phyloP scores from a whole-genome alignment of 2,329 filamentous ascomycete species.

The Stromatinia cepivora region DNA sequence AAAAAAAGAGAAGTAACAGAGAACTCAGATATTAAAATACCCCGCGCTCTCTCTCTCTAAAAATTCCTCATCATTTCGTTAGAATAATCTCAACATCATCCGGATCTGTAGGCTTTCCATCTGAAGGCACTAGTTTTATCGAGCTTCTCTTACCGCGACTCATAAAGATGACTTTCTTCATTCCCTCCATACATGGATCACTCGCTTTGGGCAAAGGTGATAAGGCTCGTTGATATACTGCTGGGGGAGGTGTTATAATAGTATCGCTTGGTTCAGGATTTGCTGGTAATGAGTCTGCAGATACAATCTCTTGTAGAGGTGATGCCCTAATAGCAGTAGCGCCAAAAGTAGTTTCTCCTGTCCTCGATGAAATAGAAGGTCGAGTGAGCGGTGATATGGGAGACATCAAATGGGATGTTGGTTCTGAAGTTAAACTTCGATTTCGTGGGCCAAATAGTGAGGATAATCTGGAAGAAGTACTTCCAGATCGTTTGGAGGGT shows the following conservation, averaged over 20 bases:
- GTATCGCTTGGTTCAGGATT: slow-evolving; percentile 16
- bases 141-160: slow-evolving; percentile 16
- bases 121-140: slow-evolving; percentile 13
- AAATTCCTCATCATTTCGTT: background rate
- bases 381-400: slow-evolving; percentile 13
- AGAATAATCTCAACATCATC: slow-evolving; percentile 15
- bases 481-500: background rate
- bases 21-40: background rate
- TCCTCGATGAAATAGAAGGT: background rate
- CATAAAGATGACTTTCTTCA: slow-evolving; percentile 12
- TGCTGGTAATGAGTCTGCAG: slow-evolving; percentile 15
- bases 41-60: background rate
- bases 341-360: background rate
- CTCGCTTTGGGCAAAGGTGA: background rate
- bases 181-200: background rate
- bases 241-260: slow-evolving; percentile 10
- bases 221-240: background rate
- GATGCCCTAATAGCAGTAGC: background rate
- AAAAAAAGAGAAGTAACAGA: background rate
- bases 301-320: slow-evolving; percentile 12
- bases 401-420: slow-evolving; percentile 3
- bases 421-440: background rate
- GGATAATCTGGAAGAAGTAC: slow-evolving; percentile 11
- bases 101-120: background rate
- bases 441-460: slow-evolving; percentile 19